Conservation (phyloP, 2,329 filamentous ascomycete species). For the Metarhizium album region DNA sequence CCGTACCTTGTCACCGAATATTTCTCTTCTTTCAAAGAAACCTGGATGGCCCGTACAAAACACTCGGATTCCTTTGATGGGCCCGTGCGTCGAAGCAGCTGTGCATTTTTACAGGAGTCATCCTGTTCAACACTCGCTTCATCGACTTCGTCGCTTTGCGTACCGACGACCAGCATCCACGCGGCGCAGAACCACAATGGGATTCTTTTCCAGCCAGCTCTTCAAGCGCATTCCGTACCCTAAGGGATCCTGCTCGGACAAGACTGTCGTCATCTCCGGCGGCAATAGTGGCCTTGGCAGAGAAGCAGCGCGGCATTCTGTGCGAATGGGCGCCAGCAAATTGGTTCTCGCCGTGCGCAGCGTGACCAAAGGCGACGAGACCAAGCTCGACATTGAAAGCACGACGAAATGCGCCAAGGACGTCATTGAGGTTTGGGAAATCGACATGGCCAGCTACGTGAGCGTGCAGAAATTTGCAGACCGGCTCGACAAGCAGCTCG, state of each 20-base stretch:
- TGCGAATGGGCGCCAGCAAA: slow-evolving; percentile 17
- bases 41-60: too few relatives aligned
- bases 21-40: too few relatives aligned
- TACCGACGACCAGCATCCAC: too few relatives aligned
- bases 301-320: slow-evolving; percentile 25
- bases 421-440: slow-evolving; percentile 36
- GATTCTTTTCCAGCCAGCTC: slow-evolving; percentile 4
- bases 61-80: too few relatives aligned
- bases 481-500: slow-evolving; percentile 22
- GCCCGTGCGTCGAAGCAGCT: too few relatives aligned
- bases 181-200: too few relatives aligned
- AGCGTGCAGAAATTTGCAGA: slow-evolving; percentile 33
- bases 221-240: slow-evolving; percentile 12
- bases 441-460: slow-evolving; percentile 37
- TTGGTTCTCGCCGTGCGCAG: slow-evolving; percentile 28
- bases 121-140: too few relatives aligned
- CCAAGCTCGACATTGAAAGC: slow-evolving; percentile 25
- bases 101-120: too few relatives aligned
- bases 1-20: too few relatives aligned
- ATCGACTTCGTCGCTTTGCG: too few relatives aligned
- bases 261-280: slow-evolving; percentile 26
- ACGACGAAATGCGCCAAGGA: slow-evolving; percentile 11
- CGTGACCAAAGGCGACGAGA: slow-evolving; percentile 19
- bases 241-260: slow-evolving; percentile 16
- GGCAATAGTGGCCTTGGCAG: slow-evolving; percentile 26